Evolutionary conservation across 331 rosid genomes (phyloP), one percentile per base, ranked within the genome.

Genomic region (Prunus yedoensis): DNA sequence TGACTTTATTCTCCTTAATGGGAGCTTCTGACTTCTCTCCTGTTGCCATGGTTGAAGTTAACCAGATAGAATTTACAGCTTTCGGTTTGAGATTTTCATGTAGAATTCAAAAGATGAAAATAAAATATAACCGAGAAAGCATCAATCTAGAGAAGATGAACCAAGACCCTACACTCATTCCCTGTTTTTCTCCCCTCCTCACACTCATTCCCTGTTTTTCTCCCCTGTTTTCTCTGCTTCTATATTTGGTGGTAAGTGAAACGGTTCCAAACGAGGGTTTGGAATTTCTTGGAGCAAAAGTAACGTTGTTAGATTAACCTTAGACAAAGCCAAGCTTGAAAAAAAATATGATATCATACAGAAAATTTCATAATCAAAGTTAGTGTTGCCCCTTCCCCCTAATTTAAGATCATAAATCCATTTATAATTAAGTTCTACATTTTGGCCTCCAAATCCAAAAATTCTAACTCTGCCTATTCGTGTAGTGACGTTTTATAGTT

Each of bases 101-200:
- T 53, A 1, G 4, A 56, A 20, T 9, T n/a, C 20, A 7, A 46
- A 46, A 20, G 5, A 38, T 9, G 16, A 30, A 54, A 3, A 14
- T 23, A 28, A 70, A n/a, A 25, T 60, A 60, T 27, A 28, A 17
- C 0, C 1, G 46, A 62, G 11, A 2, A 71, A 9, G 45, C 17
- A 71, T 56, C 2, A 38, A 38, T 49, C 12, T 23, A 17, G 21
- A 51, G 27, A 69, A 52, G 50, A 52, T 28, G 11, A 54, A 41
- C 52, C 60, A 41, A 54, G 65, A 21, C 15, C 61, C 20, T 28
- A 28, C 23, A 62, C 7, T 12, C 4, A 7, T 10, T 27, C 75
- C 75, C 18, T 56, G 41, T 71, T 54, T 56, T 56, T 71, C 75
- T 71, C 66, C 53, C 28, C 35, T 21, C 15, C 61, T 35, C 15